A percentile compares a stretch with the other conserved stretches of the same genome.
phyloP scores from a whole-genome alignment of 1,284 basidiomycete genomes.

The Cystobasidium sp. region DNA sequence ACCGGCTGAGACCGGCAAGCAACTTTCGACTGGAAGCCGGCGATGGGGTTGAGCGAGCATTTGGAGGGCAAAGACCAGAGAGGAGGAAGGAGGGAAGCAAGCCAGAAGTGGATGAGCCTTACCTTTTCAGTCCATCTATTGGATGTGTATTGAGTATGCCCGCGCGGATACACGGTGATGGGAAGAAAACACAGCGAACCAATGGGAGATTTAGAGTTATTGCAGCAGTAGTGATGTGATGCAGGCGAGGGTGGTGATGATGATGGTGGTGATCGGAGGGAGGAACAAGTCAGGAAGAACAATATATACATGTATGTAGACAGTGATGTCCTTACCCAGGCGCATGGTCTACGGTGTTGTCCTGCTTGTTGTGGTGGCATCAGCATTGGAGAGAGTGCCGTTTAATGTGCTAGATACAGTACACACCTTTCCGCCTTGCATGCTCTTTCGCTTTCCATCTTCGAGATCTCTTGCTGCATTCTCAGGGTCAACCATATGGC shows the following conservation, averaged over 20 bases:
- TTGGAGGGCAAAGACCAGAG: neutral
- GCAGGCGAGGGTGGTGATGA: slow-evolving; percentile 2
- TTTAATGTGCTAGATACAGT: neutral
- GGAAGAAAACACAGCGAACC: neutral
- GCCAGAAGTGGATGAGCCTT: neutral
- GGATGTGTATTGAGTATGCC: neutral
- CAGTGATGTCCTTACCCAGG: slow-evolving; percentile 22
- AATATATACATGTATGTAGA: neutral
- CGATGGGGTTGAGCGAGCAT: too few relatives aligned
- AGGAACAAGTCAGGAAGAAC: neutral
- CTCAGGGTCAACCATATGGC: slow-evolving; percentile 37
- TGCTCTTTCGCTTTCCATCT: slow-evolving; percentile 34
- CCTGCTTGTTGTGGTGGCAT: neutral
- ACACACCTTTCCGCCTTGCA: slow-evolving; percentile 35
- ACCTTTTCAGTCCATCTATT: slow-evolving; percentile 44
- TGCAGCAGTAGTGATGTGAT: neutral
- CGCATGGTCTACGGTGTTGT: slow-evolving; percentile 18
- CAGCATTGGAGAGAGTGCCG: neutral
- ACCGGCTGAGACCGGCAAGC: too few relatives aligned
- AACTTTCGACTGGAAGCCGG: too few relatives aligned
- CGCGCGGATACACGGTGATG: neutral
- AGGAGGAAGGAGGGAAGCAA: too few relatives aligned
- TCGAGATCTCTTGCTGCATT: slow-evolving; percentile 28
- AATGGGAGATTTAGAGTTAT: neutral
- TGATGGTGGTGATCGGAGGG: slow-evolving; percentile 5